Percentiles rank a stretch among this genome's conserved stretches.
These are phyloP conservation scores for Malassezia caprae DNA, from an alignment of 1,284 basidiomycete species.

Conservation along the genomic window DNA sequence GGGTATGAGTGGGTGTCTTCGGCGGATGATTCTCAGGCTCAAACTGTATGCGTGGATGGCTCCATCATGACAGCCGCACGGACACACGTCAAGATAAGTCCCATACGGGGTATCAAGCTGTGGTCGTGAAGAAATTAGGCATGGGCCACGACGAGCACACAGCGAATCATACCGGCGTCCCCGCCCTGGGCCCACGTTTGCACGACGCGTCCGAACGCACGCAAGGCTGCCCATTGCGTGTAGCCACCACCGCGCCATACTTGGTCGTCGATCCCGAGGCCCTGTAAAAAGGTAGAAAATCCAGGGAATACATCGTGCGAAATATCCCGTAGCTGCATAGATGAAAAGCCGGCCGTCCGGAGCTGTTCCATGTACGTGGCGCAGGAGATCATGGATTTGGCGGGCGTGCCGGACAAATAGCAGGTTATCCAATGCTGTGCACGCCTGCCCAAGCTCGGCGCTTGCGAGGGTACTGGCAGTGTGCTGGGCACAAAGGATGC, in stretches of 20 bases:
- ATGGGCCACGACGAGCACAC: constrained; percentile 29
- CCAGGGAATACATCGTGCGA: constrained; percentile 34
- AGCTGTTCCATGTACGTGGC: constrained; percentile 24
- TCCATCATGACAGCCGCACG: neutral
- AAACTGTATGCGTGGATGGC: constrained; percentile 16
- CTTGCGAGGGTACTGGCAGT: constrained; percentile 14
- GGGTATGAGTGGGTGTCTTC: constrained; percentile 64
- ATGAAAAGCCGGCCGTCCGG: constrained; percentile 17
- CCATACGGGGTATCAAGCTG: neutral
- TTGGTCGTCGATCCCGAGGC: constrained; percentile 23
- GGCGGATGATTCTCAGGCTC: constrained; percentile 3
- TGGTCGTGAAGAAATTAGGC: neutral
- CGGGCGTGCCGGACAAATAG: constrained; percentile 19
- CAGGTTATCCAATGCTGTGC: constrained; percentile 21
- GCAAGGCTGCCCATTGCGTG: constrained; percentile 20
- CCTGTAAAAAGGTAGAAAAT: constrained; percentile 29
- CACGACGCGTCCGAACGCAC: constrained; percentile 31
- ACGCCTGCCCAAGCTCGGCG: constrained; percentile 14
- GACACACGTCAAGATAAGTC: neutral
- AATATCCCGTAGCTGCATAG: constrained; percentile 31
- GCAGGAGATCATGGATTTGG: constrained; percentile 23
- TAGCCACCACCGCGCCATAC: constrained; percentile 28
- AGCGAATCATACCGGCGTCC: constrained; percentile 25
- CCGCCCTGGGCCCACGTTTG: constrained; percentile 32
- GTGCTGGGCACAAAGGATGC: constrained; percentile 3